Base-by-base conservation (phyloP, 352 stramenopile genomes). In the Thalassiosira mediterranea region DNA sequence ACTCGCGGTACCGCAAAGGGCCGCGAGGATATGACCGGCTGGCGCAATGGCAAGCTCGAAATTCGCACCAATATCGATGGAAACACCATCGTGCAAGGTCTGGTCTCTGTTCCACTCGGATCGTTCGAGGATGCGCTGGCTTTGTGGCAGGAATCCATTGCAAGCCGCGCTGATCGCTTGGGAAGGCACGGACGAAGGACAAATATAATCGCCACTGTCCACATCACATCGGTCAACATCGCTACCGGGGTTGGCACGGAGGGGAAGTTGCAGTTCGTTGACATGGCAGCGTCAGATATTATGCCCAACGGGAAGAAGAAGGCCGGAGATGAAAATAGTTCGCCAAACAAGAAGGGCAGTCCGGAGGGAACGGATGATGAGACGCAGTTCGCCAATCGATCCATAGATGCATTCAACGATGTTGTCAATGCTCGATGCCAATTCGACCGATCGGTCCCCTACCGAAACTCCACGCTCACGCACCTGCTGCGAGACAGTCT, bases 301-400 rank as follows among this genome's bases (percentile, higher is more conserved):
- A 32, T 56, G 47, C 47, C 47, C 29, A 56, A 44, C 69, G 51
- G 70, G 37, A 77, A 76, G 37, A 90, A 87, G 25, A 93, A 88
- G 25, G 89, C 82, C 56, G 89, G 57, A 40, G 51, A 89, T 10
- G 97, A 97, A 3, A 97, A 97, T 26, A 98, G 95, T 53, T 97
- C 99, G 88, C 95, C 97, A 40, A 86, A 99, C 44, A 95, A 96
- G 48, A 97, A 97, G 47, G 94, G 84, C 77, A 87, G 91, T 53
- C 90, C 91, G 0, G 76, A 80, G 67, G 90, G 88, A 53, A 77
- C 93, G 42, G 73, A 85, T 38, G 97, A 97, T 65, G 97, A 99
- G 72, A 97, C 97, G 10, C 95, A 98, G 71, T 94, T 98, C 75
- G 99, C 99, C 77, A 99, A 99, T 93, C 99, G 98, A 87, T 98